Conservation (phyloP, 306 rosid species). For the Senna tora region DNA sequence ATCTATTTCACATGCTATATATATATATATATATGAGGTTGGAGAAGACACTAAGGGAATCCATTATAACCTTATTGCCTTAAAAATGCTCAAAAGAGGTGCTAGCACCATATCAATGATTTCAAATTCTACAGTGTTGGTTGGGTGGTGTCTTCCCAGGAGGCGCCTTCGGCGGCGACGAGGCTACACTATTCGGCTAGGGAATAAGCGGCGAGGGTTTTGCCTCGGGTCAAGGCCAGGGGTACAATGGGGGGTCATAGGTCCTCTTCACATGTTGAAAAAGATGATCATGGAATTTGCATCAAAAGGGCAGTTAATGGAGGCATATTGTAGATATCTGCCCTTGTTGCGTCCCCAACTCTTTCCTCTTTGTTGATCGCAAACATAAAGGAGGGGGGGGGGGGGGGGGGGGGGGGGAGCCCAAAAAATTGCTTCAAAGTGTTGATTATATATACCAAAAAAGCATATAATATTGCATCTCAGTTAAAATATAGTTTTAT, state of each 20-base stretch:
- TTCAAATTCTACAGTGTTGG: constrained; percentile 53
- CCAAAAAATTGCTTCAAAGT: not conserved
- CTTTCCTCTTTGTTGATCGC: constrained; percentile 78
- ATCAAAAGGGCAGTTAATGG: constrained; percentile 63
- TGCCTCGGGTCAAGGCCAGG: constrained; percentile 59
- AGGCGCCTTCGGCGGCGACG: constrained; percentile 61
- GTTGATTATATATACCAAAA: not conserved
- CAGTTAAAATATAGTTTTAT: not conserved
- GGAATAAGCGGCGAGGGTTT: constrained; percentile 74
- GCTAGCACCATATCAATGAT: constrained; percentile 56
- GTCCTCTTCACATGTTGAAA: constrained; percentile 72
- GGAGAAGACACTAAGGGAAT: no score
- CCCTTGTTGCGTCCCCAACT: constrained; percentile 78
- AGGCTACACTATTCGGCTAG: constrained; percentile 68
- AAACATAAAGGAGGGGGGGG: not conserved
- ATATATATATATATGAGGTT: constrained; percentile 20
- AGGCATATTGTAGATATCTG: constrained; percentile 73
- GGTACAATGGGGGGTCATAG: constrained; percentile 73
- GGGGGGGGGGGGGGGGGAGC: constrained; percentile 18
- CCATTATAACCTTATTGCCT: no score
- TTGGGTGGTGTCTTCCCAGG: constrained; percentile 61
- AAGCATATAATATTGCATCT: not conserved
- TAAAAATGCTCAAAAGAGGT: constrained; percentile 64
- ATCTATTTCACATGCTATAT: constrained; percentile 54
- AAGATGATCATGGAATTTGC: constrained; percentile 70